These are phyloP conservation scores for Pseudocercospora fijiensis DNA, from an alignment of 2,329 filamentous ascomycete genomes.

Conservation along the genomic window DNA sequence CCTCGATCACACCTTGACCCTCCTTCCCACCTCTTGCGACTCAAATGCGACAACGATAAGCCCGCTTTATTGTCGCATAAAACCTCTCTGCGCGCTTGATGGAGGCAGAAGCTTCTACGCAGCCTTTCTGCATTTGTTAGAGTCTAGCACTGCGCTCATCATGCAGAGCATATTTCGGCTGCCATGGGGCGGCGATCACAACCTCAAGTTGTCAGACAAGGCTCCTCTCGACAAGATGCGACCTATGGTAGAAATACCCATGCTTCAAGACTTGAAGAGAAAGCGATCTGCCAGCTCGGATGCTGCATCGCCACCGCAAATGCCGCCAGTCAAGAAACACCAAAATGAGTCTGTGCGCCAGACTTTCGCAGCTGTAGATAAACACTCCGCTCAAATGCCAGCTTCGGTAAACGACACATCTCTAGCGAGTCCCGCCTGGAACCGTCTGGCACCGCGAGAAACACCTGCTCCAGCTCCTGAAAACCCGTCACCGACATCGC, in stretches of 20 bases:
- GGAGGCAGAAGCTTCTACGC: slow-evolving; percentile 25
- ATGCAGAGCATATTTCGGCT: slow-evolving; percentile 55
- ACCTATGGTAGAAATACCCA: slow-evolving; percentile 48
- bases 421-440: background rate
- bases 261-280: slow-evolving; percentile 57
- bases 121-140: slow-evolving; percentile 22
- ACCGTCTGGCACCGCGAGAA: background rate
- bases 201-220: slow-evolving; percentile 34
- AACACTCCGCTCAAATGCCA: background rate
- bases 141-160: slow-evolving; percentile 30
- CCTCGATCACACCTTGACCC: slow-evolving; percentile 12
- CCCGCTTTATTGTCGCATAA: slow-evolving; percentile 27
- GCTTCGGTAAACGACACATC: background rate
- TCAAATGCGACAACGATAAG: slow-evolving; percentile 24
- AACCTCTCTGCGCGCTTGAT: slow-evolving; percentile 28
- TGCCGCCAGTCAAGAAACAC: slow-evolving; percentile 26
- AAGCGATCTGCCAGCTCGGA: slow-evolving; percentile 56
- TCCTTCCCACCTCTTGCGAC: slow-evolving; percentile 17
- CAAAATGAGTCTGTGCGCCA: slow-evolving; percentile 33
- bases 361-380: slow-evolving; percentile 14
- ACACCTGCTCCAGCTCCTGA: background rate
- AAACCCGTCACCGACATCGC: background rate
- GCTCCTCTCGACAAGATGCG: slow-evolving; percentile 43
- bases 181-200: slow-evolving; percentile 46
- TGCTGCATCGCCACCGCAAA: slow-evolving; percentile 26